A percentile compares a stretch with the other conserved stretches of the same genome.
Evolutionary conservation across 106 monocot genomes (phyloP).

Genomic region (Acorus gramineus): DNA sequence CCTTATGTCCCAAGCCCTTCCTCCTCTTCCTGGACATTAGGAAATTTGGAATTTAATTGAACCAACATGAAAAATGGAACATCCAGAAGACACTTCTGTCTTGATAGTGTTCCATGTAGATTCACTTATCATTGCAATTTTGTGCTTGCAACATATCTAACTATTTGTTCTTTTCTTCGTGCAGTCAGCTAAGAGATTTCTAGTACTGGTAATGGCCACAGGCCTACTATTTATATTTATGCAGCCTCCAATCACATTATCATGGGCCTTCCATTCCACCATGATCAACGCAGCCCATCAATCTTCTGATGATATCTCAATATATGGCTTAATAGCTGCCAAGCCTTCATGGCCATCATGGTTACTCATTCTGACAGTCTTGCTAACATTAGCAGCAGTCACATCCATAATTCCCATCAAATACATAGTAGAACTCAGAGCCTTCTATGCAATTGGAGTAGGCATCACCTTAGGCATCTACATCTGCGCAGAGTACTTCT

Average conservation of each 20-base stretch:
- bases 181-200: constrained; percentile 76
- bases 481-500: constrained; percentile 79
- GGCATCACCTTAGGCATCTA: constrained; percentile 76
- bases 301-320: constrained; percentile 76
- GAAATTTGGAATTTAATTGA: no score
- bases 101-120: no score
- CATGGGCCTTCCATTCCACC: constrained; percentile 71
- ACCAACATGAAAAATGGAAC: no score
- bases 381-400: constrained; percentile 74
- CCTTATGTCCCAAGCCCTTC: no score
- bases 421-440: constrained; percentile 77
- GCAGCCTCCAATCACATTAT: constrained; percentile 85
- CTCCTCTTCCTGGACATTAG: no score
- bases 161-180: constrained; percentile 4
- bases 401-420: constrained; percentile 84
- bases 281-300: constrained; percentile 78
- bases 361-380: constrained; percentile 74
- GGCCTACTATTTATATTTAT: constrained; percentile 73
- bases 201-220: constrained; percentile 51
- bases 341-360: constrained; percentile 93
- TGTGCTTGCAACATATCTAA: no score
- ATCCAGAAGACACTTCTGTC: no score
- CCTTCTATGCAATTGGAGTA: constrained; percentile 72
- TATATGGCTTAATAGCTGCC: constrained; percentile 69
- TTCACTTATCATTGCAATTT: no score